Evolutionary conservation across 1,284 basidiomycete species (phyloP).

Genomic region (Xerocomus minutiporus): DNA sequence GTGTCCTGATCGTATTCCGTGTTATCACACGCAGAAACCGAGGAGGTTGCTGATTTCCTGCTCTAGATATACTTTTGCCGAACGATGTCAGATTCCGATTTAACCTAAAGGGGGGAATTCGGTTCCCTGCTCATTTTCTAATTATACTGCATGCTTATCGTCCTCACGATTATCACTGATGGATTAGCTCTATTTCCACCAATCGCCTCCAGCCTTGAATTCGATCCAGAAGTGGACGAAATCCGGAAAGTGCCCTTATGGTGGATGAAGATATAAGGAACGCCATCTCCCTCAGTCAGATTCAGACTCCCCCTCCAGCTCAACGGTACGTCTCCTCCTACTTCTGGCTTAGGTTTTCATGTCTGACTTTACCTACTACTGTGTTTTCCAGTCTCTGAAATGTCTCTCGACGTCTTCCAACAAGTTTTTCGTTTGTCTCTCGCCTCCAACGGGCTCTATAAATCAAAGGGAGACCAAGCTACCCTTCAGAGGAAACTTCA

Average conservation of each 20-base stretch:
- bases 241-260: neutral
- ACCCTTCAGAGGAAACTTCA: constrained; percentile 5
- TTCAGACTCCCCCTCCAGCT: neutral
- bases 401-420: constrained; percentile 22
- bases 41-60: neutral
- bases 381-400: constrained; percentile 1
- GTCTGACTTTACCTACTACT: neutral
- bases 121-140: no score
- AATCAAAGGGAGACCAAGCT: neutral
- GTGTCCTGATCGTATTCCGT: neutral
- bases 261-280: neutral
- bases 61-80: neutral
- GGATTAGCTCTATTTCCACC: neutral
- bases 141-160: neutral
- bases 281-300: neutral
- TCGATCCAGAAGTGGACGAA: neutral
- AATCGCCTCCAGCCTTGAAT: neutral
- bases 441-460: neutral
- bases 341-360: neutral
- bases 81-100: neutral
- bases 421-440: constrained; percentile 15
- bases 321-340: neutral
- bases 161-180: neutral
- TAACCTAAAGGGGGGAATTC: neutral
- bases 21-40: neutral